Evolutionary conservation across 2,329 filamentous ascomycete genomes (phyloP).

Genomic region (Fusarium albosuccineum): DNA sequence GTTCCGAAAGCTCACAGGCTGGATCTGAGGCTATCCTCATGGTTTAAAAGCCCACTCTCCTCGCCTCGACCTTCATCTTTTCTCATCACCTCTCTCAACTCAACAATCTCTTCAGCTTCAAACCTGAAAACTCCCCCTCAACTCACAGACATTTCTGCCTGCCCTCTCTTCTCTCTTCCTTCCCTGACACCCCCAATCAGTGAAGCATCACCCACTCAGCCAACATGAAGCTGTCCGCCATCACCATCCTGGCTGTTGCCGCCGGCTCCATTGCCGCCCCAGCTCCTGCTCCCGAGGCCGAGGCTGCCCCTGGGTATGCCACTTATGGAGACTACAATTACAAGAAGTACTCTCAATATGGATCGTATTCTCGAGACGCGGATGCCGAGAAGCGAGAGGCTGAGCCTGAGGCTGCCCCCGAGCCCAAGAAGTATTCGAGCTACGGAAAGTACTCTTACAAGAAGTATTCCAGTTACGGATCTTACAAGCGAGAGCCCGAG

Average conservation of each 20-base stretch:
- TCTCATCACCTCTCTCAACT: conserved; percentile 13
- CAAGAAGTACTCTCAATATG: too few relatives aligned
- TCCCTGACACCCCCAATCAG: not conserved
- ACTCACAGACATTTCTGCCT: too few relatives aligned
- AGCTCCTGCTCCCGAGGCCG: conserved; percentile 37
- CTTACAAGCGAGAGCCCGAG: conserved; percentile 15
- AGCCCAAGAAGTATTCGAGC: not conserved
- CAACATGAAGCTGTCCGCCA: conserved; percentile 50
- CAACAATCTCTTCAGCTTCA: conserved; percentile 10
- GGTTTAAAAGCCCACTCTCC: conserved; percentile 30
- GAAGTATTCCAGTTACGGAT: conserved; percentile 18
- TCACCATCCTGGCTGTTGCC: conserved; percentile 43
- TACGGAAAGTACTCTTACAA: conserved; percentile 5
- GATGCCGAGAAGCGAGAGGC: conserved; percentile 4
- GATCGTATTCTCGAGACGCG: too few relatives aligned
- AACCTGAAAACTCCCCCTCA: not conserved
- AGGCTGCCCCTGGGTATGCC: conserved; percentile 23
- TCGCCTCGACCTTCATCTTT: conserved; percentile 6
- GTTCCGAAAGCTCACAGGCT: not conserved
- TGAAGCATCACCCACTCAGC: not conserved
- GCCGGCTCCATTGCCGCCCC: conserved; percentile 45
- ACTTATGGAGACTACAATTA: conserved; percentile 25
- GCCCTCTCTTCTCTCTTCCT: not conserved
- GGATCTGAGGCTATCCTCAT: not conserved
- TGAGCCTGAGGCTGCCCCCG: conserved; percentile 10